Evolutionary conservation across 225 moss, liverwort and hornwort genomes (phyloP), one percentile per base, ranked within the genome.

Genomic region (Lunularia cruciata): DNA sequence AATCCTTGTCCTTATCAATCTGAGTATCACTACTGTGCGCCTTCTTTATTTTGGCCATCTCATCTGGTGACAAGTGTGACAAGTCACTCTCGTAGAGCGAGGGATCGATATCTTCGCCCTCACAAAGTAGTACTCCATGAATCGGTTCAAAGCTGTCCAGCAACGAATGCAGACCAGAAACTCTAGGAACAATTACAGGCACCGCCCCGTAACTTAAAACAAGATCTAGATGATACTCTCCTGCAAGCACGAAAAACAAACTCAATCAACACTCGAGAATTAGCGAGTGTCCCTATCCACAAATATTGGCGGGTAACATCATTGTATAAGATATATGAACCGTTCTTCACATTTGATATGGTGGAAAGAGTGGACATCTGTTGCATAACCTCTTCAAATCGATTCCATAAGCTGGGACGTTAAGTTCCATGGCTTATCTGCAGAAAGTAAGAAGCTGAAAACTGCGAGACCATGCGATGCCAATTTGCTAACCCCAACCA

Each of bases 141-240:
- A 98, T 87, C n/a, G 98, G 98, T 85, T 98, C 98, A 59, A 98
- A 98, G 63, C 98, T 98, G 57, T 93, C 93, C 16, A 98, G 73
- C 47, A 98, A 56, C 20, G 86, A 85, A 12, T 88, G 88, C 62
- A 98, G 70, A 1, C 98, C 98, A 3, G 93, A 89, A 3, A 98
- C 98, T 18, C 98, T 83, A 3, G 98, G 98, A 26, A 98, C 89
- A 34, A 98, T 98, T 69, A 93, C 91, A 0, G 98, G 98, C 33
- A 93, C 98, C 15, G 98, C 98, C 20, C 98, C 98, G 11, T 98
- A 98, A 67, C 83, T 91, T 65, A 98, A 89, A 48, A 98, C 88
- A 36, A 98, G 81, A 72, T 98, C 98, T 69, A 98, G 63, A 68
- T 98, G 98, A 73, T 93, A 98, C 82, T 98, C 98, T 19, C 98